Percentiles rank a stretch among this genome's conserved stretches.
phyloP scores from a whole-genome alignment of 768 basidiomycete species.

The Rhodotorula babjevae region DNA sequence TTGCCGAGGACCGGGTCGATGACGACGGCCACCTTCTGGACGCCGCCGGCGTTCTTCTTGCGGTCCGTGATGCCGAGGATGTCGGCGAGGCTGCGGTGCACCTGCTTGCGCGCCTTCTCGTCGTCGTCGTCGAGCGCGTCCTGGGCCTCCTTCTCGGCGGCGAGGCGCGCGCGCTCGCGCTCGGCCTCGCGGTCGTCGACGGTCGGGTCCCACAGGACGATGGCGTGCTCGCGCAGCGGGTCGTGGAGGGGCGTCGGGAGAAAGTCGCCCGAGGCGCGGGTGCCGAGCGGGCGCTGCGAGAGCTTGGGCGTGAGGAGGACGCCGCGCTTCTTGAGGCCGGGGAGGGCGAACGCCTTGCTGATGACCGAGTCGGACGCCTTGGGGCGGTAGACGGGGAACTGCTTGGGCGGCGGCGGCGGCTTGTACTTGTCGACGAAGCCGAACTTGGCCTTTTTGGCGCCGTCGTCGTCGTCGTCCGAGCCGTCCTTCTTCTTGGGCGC shows the following conservation, averaged over 20 bases:
- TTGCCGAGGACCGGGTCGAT: constrained; percentile 84
- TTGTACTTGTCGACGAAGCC: constrained; percentile 47
- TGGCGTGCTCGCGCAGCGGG: constrained; percentile 95
- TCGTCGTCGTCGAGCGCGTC: constrained; percentile 50
- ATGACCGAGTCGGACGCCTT: constrained; percentile 64
- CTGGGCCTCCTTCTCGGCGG: constrained; percentile 62
- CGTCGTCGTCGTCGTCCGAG: constrained; percentile 36
- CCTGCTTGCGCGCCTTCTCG: constrained; percentile 56
- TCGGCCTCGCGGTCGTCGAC: constrained; percentile 87
- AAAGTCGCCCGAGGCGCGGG: constrained; percentile 70
- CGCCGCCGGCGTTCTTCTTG: constrained; percentile 60
- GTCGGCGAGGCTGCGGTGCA: constrained; percentile 82
- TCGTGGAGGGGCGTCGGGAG: constrained; percentile 91
- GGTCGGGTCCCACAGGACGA: constrained; percentile 94
- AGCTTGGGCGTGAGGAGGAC: constrained; percentile 26
- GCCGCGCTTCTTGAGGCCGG: constrained; percentile 50
- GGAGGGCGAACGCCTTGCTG: constrained; percentile 69
- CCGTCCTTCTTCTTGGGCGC: constrained; percentile 55
- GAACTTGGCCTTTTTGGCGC: constrained; percentile 43
- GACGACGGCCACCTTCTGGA: constrained; percentile 85
- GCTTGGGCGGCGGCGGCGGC: constrained; percentile 28
- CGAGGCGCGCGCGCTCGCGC: constrained; percentile 69
- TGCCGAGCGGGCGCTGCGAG: constrained; percentile 60
- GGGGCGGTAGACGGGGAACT: constrained; percentile 66
- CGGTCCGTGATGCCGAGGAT: constrained; percentile 71